Percentiles rank a stretch among this genome's conserved stretches.
phyloP scores from a whole-genome alignment of 768 basidiomycete genomes.

The Crassisporium funariophilum region DNA sequence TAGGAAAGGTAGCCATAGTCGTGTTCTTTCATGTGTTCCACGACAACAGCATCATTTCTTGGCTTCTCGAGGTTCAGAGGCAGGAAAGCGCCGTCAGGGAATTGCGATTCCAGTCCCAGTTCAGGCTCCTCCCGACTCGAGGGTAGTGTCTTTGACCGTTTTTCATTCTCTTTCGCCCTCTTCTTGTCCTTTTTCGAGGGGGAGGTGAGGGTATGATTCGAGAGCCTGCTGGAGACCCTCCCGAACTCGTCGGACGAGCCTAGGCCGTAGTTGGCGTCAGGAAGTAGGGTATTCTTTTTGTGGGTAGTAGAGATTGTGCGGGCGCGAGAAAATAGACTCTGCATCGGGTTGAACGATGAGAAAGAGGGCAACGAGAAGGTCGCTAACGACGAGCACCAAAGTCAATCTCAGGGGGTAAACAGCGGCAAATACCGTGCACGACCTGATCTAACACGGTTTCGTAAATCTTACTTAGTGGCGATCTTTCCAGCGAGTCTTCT shows the following conservation, averaged over 20 bases:
- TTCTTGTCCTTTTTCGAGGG: conserved; percentile 56
- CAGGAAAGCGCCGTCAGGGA: conserved; percentile 56
- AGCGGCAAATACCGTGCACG: conserved; percentile 6
- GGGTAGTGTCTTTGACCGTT: conserved; percentile 45
- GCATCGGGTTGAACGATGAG: conserved; percentile 55
- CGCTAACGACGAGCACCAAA: conserved; percentile 22
- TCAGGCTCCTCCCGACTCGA: conserved; percentile 37
- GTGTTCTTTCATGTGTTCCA: conserved; percentile 40
- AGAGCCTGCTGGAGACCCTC: conserved; percentile 49
- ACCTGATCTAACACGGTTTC: neutral
- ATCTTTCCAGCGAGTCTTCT: too few species aligned
- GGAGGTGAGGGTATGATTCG: conserved; percentile 34
- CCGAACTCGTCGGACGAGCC: conserved; percentile 65
- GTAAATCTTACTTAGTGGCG: neutral
- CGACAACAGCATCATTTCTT: conserved; percentile 29
- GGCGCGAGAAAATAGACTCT: conserved; percentile 72
- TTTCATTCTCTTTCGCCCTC: conserved; percentile 53
- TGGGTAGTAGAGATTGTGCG: conserved; percentile 61
- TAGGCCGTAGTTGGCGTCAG: conserved; percentile 27
- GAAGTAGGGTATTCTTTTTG: conserved; percentile 37
- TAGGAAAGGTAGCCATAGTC: conserved; percentile 77
- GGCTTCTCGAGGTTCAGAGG: conserved; percentile 54
- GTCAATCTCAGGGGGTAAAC: conserved; percentile 23
- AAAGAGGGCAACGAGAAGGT: conserved; percentile 25
- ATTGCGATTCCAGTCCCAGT: conserved; percentile 31